Base-by-base conservation (phyloP, 2,329 filamentous ascomycete species). In the Xylaria multiplex region DNA sequence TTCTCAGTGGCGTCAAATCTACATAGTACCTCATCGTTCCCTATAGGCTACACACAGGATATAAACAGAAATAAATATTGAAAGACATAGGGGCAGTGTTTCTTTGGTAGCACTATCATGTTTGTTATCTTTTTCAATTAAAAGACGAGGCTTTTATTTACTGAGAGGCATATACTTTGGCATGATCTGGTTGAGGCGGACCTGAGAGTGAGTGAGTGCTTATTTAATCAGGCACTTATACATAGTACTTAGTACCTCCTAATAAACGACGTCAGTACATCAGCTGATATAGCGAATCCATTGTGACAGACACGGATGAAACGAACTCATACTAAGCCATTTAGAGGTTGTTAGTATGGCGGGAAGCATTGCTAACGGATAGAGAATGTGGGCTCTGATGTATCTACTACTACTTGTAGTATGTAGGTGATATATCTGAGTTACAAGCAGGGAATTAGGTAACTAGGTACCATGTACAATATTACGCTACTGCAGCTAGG, bases 181-280 rank as follows among this genome's bases (percentile, higher is more conserved):
- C 19, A 22, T 22, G 50, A 24, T 37, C 22, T 40, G 4, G n/a
- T 40, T 22, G 50, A 37, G 13, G 19, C 37, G 50, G 30, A 6
- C 24, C 5, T 50, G 14, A 32, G 32, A 53, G 30, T n/a, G 9
- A 14, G 9, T 40, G 37, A 40, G 13, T 40, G 13, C 35, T 13
- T 37, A 40, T 5, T 13, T 7, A 35, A 6, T 35, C 6, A 40
- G 37, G 37, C 13, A 37, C 19, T 19, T 37, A 13, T 37, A 24
- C 6, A 8, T 2, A 2, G 19, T 30, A 16, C 14, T 24, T 14
- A 54, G 19, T 6, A 2, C 35, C 9, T 35, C 6, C 35, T 13
- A 3, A 8, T 40, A 52, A 59, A 64, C 65, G 60, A 67, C 60
- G 60, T 67, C 65, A 67, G 50, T 63, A 4, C 55, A 59, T 35